These are phyloP conservation scores for Nemania bipapillata DNA, from an alignment of 2,329 filamentous ascomycete species.

Conservation along the genomic window DNA sequence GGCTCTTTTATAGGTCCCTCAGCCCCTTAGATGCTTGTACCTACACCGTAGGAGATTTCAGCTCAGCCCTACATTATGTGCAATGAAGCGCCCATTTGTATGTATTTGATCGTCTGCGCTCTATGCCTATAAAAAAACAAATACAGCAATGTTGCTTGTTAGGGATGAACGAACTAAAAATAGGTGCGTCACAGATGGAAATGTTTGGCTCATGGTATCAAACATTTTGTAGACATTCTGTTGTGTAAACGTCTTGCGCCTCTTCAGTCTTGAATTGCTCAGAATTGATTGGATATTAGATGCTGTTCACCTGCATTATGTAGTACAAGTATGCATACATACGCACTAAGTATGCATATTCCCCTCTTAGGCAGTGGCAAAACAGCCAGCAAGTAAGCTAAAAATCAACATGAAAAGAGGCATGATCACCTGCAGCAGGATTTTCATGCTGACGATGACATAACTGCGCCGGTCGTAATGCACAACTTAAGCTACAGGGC, in stretches of 20 bases:
- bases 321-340: not conserved
- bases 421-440: conserved; percentile 15
- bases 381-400: not conserved
- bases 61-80: too few species aligned
- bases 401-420: conserved; percentile 18
- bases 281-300: conserved; percentile 3
- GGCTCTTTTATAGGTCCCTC: too few species aligned
- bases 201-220: too few species aligned
- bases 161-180: not conserved
- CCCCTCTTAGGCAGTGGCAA: conserved; percentile 17
- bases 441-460: conserved; percentile 26
- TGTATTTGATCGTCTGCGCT: too few species aligned
- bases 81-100: too few species aligned
- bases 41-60: too few species aligned
- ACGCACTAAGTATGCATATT: not conserved
- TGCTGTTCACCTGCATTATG: not conserved
- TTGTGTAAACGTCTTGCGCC: not conserved
- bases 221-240: not conserved
- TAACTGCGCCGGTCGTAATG: conserved; percentile 3
- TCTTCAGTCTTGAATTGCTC: not conserved
- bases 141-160: not conserved
- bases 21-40: too few species aligned
- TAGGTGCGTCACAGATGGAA: not conserved
- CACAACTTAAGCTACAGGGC: not conserved
- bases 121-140: too few species aligned